A percentile compares a stretch with the other conserved stretches of the same genome.
Evolutionary conservation across 495 filamentous ascomycete genomes (phyloP).

Genomic region (Lasiosphaeris hirsuta): DNA sequence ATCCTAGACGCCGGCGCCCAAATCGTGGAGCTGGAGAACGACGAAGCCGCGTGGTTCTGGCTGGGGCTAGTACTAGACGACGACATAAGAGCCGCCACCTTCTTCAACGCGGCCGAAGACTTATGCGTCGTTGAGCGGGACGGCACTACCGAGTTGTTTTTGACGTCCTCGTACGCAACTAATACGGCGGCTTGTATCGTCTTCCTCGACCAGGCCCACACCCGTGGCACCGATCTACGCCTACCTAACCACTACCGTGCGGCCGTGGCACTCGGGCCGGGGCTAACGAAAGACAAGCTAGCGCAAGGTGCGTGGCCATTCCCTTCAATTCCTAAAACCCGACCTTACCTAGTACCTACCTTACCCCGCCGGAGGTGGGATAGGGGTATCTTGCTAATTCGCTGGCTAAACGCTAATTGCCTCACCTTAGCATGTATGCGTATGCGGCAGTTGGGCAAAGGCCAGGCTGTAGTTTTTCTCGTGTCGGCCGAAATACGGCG

Average conservation of each 20-base stretch:
- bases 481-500: slow-evolving; percentile 45
- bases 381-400: too few species aligned
- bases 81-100: slow-evolving; percentile 44
- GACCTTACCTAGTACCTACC: too few species aligned
- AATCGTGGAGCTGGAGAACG: slow-evolving; percentile 58
- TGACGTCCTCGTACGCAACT: slow-evolving; percentile 53
- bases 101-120: slow-evolving; percentile 48
- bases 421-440: slow-evolving; percentile 67
- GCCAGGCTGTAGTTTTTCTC: slow-evolving; percentile 57
- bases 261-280: slow-evolving; percentile 61
- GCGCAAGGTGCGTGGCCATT: slow-evolving; percentile 71
- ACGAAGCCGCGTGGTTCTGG: slow-evolving; percentile 49
- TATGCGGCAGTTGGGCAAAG: slow-evolving; percentile 54
- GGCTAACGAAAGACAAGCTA: slow-evolving; percentile 62
- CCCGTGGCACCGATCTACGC: slow-evolving; percentile 65
- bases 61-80: slow-evolving; percentile 23
- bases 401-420: too few species aligned
- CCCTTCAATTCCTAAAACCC: too few species aligned
- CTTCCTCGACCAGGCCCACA: slow-evolving; percentile 69
- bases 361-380: too few species aligned
- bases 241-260: slow-evolving; percentile 55
- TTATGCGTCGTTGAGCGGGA: slow-evolving; percentile 37
- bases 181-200: slow-evolving; percentile 61
- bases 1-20: slow-evolving; percentile 72
- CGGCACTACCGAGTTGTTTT: slow-evolving; percentile 46